These are phyloP conservation scores for Hibiscus syriacus DNA, from an alignment of 345 rosid species.

Conservation along the genomic window DNA sequence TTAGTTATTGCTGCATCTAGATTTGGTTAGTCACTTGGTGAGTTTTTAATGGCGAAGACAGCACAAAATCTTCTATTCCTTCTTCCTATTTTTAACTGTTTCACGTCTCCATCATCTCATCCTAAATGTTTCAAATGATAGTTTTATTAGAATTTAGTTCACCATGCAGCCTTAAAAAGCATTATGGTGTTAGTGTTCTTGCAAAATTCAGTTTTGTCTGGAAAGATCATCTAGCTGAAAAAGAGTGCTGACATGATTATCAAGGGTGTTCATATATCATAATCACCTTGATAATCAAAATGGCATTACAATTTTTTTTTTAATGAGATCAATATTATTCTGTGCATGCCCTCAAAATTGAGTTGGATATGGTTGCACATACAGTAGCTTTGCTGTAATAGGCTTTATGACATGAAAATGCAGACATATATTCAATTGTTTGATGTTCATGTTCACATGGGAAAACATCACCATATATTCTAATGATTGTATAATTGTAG, in stretches of 20 bases:
- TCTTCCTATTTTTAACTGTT: background rate
- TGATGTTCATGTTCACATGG: background rate
- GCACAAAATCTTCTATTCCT: background rate
- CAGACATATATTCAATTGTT: background rate
- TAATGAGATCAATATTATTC: background rate
- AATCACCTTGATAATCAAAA: background rate
- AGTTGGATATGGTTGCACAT: background rate
- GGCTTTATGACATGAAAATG: background rate
- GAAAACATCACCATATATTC: background rate
- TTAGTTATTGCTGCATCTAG: background rate
- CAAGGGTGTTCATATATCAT: background rate
- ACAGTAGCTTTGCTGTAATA: background rate
- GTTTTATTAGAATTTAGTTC: background rate
- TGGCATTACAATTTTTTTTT: background rate
- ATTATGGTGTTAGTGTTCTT: background rate
- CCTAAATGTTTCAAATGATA: background rate
- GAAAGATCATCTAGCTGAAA: background rate
- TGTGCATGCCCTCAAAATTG: background rate
- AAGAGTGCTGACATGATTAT: background rate
- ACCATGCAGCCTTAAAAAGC: background rate
- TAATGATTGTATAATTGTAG: background rate
- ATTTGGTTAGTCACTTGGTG: background rate
- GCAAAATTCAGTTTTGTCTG: background rate
- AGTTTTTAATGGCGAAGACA: background rate
- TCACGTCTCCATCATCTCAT: background rate